phyloP scores from a whole-genome alignment of 306 rosid species.

The Fragaria vesca region DNA sequence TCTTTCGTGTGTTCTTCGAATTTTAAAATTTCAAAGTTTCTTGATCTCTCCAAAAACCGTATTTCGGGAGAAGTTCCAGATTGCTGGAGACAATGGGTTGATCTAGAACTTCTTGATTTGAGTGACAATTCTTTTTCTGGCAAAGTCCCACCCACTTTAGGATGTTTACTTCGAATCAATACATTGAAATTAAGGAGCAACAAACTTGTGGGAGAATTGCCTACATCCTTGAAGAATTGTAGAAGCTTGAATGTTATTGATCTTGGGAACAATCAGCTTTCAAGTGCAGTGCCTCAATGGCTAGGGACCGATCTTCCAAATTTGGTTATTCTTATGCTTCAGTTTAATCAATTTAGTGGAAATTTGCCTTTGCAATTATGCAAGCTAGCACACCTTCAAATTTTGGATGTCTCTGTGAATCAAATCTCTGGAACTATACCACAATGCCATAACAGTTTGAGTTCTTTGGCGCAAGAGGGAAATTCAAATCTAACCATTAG shows the following conservation, averaged over 20 bases:
- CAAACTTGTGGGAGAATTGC: conserved; percentile 1
- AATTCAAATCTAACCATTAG: not conserved
- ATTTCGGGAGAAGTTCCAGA: conserved; percentile 8
- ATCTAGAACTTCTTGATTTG: not conserved
- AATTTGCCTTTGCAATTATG: not conserved
- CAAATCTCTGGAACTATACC: conserved; percentile 7
- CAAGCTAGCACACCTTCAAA: not conserved
- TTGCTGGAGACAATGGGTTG: not conserved
- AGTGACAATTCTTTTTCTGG: not conserved
- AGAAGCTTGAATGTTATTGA: not conserved
- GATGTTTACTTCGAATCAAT: not conserved
- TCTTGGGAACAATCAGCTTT: conserved; percentile 11
- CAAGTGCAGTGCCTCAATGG: not conserved
- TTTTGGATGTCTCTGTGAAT: conserved; percentile 14
- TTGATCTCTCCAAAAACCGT: not conserved
- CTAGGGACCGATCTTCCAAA: not conserved
- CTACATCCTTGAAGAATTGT: conserved; percentile 6
- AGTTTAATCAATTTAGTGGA: conserved; percentile 4
- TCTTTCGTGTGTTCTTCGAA: not conserved
- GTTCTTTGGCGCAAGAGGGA: not conserved
- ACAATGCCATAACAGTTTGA: not conserved
- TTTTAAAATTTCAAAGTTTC: not conserved
- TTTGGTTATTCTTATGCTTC: conserved; percentile 15
- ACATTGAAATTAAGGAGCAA: conserved; percentile 6
- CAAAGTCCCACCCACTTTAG: not conserved